These are phyloP conservation scores for Lepidium aucheri DNA, from an alignment of 345 rosid species.

Conservation along the genomic window DNA sequence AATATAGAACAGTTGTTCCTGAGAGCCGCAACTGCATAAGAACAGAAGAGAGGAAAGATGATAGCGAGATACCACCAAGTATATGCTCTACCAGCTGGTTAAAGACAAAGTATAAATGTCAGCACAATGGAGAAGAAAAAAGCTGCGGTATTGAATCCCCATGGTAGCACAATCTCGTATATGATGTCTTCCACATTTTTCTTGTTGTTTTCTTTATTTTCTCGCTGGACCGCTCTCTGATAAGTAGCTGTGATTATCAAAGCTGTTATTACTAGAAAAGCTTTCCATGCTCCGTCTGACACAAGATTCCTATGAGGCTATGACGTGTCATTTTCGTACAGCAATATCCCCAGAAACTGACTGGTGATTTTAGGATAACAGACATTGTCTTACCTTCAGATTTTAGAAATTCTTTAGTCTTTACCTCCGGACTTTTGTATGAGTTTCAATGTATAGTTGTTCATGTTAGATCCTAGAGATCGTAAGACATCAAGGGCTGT, in stretches of 20 bases:
- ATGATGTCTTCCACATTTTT: too few relatives aligned
- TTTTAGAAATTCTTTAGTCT: neutral
- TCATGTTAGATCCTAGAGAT: too few relatives aligned
- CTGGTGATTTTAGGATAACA: neutral
- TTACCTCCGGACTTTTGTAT: neutral
- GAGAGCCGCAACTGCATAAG: neutral
- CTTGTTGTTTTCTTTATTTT: neutral
- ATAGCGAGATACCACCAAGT: neutral
- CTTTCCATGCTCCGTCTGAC: neutral
- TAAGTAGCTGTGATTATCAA: neutral
- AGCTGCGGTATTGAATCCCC: constrained; percentile 1
- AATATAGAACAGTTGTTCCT: too few relatives aligned
- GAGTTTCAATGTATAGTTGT: too few relatives aligned
- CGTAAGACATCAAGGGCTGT: too few relatives aligned
- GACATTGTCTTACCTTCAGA: neutral
- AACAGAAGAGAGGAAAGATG: neutral
- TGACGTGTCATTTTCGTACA: neutral
- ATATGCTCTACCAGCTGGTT: constrained; percentile 9
- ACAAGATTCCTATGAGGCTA: neutral
- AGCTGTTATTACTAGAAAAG: constrained; percentile 5
- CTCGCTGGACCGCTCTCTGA: neutral
- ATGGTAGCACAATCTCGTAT: neutral
- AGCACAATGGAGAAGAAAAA: neutral
- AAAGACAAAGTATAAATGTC: constrained; percentile 12
- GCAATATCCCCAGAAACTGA: neutral